Conservation (phyloP, 1,284 basidiomycete genomes). For the Apiotrichum sp. region DNA sequence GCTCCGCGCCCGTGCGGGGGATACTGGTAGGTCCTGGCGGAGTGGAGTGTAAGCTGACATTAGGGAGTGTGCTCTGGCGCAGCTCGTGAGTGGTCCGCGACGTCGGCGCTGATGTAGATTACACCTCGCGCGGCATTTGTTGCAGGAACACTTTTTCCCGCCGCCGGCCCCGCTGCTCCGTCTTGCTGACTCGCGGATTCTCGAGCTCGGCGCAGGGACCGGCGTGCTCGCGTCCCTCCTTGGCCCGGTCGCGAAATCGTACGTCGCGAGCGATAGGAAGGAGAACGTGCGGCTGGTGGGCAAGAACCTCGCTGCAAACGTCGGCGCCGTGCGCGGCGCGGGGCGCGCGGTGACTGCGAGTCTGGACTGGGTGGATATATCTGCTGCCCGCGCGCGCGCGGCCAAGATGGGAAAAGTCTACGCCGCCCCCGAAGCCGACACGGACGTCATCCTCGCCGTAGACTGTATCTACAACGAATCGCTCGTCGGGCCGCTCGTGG, state of each 20-base stretch:
- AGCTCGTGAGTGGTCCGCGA: slow-evolving; percentile 56
- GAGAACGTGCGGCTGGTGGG: slow-evolving; percentile 66
- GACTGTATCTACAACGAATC: slow-evolving; percentile 85
- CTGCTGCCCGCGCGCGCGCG: slow-evolving; percentile 1
- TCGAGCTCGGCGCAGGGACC: slow-evolving; percentile 78
- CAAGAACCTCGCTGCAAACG: slow-evolving; percentile 58
- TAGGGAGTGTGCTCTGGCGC: slow-evolving; percentile 77
- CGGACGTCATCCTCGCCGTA: slow-evolving; percentile 65
- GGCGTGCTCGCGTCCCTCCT: slow-evolving; percentile 66
- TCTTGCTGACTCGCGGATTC: slow-evolving; percentile 51
- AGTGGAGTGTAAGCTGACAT: background rate
- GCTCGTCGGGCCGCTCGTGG: slow-evolving; percentile 63
- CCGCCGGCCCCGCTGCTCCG: slow-evolving; percentile 20
- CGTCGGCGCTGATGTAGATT: slow-evolving; percentile 49
- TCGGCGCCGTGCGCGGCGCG: background rate
- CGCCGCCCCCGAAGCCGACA: background rate
- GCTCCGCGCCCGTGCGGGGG: slow-evolving; percentile 66
- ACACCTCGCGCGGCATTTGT: slow-evolving; percentile 60
- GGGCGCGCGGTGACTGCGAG: slow-evolving; percentile 51
- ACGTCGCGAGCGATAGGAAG: slow-evolving; percentile 66
- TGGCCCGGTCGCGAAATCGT: slow-evolving; percentile 55
- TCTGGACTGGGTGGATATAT: slow-evolving; percentile 63
- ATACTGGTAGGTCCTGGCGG: slow-evolving; percentile 53
- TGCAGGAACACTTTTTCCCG: slow-evolving; percentile 55
- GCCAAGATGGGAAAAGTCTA: background rate